Evolutionary conservation across 2,329 filamentous ascomycete species (phyloP), one percentile per base, ranked within the genome.

Genomic region (Trichoderma sp.): DNA sequence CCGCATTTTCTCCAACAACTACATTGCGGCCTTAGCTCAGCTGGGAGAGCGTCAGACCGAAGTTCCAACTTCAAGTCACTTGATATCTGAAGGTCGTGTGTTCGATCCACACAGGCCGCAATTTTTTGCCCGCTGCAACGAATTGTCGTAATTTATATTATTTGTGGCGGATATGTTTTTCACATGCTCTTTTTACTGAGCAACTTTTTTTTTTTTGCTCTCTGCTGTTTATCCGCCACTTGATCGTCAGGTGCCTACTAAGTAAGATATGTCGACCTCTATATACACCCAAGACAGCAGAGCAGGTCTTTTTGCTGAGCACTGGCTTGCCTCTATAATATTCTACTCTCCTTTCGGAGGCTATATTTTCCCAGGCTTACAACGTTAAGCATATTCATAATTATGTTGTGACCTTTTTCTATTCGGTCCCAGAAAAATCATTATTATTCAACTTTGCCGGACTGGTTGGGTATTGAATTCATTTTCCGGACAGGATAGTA

Each of bases 31-130:
- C 73, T 74, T 74, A 74, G 73, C 73, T 74, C 73, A 74, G 73
- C 73, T 74, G 73, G 73, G 73, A 74, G 73, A 74, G 73, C 73
- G 73, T 74, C 73, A 74, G 73, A 74, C 73, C 74, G 73, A 74
- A 74, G 73, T 24, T 13, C 5, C 59, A 73, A 73, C 73, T 74
- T 74, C 73, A 74, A 73, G 39, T 74, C 73, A 72, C 72, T 72
- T 72, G 73, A 70, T 74, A 74, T 74, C 73, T 74, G 73, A 74
- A 74, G 73, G 73, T 73, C 73, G 73, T 74, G 73, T 74, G 73
- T 74, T 74, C 73, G 73, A 74, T 73, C 73, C 73, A 74, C 73
- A 74, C 73, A 74, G 73, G 73, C 72, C 73, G 73, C 73, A 74
- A 70, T 64, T 72, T 72, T 72, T 69, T 66, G 49, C 46, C 10